A percentile compares a stretch with the other conserved stretches of the same genome.
phyloP scores from a whole-genome alignment of 2,329 filamentous ascomycete genomes.

The Phaeophleospora eucalypticola region DNA sequence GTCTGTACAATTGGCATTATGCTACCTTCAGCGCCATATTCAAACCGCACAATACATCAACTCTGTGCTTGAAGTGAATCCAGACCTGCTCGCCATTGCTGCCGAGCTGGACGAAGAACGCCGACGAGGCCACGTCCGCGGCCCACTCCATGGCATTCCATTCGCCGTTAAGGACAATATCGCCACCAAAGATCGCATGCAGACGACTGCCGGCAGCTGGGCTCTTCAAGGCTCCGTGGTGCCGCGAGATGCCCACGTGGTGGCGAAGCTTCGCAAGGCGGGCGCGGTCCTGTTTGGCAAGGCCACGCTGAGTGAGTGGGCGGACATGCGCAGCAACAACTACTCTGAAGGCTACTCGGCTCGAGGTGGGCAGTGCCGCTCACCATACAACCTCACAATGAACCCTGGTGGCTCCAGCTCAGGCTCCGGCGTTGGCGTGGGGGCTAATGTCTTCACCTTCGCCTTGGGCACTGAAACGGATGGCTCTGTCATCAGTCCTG shows the following conservation, averaged over 20 bases:
- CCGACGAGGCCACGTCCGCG: constrained; percentile 51
- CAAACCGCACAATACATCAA: constrained; percentile 64
- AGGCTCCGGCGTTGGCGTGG: constrained; percentile 62
- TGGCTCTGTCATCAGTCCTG: constrained; percentile 64
- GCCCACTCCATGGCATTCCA: constrained; percentile 70
- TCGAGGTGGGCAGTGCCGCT: constrained; percentile 61
- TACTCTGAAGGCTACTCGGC: constrained; percentile 66
- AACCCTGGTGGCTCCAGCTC: constrained; percentile 67
- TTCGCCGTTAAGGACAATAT: constrained; percentile 74
- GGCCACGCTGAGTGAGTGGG: constrained; percentile 69
- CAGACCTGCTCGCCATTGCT: constrained; percentile 62
- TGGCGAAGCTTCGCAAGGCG: constrained; percentile 57
- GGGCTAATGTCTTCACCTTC: constrained; percentile 60
- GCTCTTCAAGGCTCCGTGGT: constrained; percentile 62
- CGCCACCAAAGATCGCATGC: constrained; percentile 63
- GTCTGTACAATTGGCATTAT: constrained; percentile 55
- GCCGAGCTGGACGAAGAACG: constrained; percentile 58
- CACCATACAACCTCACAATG: constrained; percentile 64
- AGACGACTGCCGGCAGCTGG: constrained; percentile 69
- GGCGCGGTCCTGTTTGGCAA: constrained; percentile 69
- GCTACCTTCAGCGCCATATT: constrained; percentile 58
- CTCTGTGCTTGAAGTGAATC: constrained; percentile 61
- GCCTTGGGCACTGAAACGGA: constrained; percentile 72
- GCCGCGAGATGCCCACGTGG: constrained; percentile 64
- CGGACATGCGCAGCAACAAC: constrained; percentile 63